A percentile compares a stretch with the other conserved stretches of the same genome.
These are phyloP conservation scores for Cichorium intybus DNA, from an alignment of 140 eudicot species.

Conservation along the genomic window DNA sequence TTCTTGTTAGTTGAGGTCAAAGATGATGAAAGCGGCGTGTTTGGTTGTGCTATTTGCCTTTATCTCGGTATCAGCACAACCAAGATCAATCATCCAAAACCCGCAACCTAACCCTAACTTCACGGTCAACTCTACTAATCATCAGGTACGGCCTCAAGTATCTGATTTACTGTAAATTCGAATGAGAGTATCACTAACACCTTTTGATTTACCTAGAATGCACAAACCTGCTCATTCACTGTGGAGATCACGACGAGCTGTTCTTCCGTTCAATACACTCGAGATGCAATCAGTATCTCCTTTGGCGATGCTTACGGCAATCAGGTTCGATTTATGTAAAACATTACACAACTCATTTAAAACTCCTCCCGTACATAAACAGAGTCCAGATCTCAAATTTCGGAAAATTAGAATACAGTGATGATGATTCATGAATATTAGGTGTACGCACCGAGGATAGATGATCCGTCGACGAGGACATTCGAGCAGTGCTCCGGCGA, in stretches of 20 bases:
- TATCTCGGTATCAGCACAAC: conserved; percentile 26
- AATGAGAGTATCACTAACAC: background rate
- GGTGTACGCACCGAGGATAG: conserved; percentile 87
- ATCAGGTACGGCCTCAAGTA: conserved; percentile 16
- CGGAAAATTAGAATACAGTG: background rate
- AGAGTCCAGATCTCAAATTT: background rate
- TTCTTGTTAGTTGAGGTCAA: conserved; percentile 2
- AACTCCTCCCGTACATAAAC: background rate
- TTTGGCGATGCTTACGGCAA: conserved; percentile 90
- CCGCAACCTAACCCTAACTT: conserved; percentile 50
- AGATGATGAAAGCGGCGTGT: conserved; percentile 25
- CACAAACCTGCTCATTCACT: conserved; percentile 50
- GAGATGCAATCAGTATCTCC: conserved; percentile 70
- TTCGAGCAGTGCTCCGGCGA: conserved; percentile 79
- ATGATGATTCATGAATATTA: conserved; percentile 8
- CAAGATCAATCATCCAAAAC: conserved; percentile 37
- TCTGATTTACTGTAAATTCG: background rate
- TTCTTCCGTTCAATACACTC: conserved; percentile 57
- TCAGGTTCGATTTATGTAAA: conserved; percentile 42
- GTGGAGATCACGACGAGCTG: conserved; percentile 68
- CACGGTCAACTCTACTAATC: conserved; percentile 45
- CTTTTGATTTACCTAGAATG: conserved; percentile 17
- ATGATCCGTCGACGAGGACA: conserved; percentile 61
- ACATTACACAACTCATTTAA: background rate
- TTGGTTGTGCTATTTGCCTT: conserved; percentile 30